phyloP scores from a whole-genome alignment of 129 eudicot genomes.

The Calendula officinalis region DNA sequence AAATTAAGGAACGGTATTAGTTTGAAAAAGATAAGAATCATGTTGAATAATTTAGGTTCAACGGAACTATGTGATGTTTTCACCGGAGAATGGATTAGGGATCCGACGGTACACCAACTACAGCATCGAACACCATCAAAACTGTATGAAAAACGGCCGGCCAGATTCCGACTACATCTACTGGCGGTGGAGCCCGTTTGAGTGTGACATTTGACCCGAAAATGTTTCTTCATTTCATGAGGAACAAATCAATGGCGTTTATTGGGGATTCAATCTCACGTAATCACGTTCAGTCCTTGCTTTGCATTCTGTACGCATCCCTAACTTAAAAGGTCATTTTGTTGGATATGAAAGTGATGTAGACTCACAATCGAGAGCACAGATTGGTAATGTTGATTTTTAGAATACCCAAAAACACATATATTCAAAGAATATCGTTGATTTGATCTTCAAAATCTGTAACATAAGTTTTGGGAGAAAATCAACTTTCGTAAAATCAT shows the following conservation, averaged over 20 bases:
- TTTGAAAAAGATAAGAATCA: too few species aligned
- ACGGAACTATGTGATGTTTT: conserved; percentile 54
- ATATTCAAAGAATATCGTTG: too few species aligned
- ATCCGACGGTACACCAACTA: conserved; percentile 55
- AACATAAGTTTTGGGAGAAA: too few species aligned
- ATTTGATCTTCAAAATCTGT: too few species aligned
- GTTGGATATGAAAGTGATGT: too few species aligned
- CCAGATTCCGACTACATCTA: conserved; percentile 61
- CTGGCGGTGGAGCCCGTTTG: conserved; percentile 85
- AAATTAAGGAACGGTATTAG: too few species aligned
- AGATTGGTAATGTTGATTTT: too few species aligned
- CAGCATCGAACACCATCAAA: conserved; percentile 72
- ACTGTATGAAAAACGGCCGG: conserved; percentile 81
- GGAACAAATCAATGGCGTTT: conserved; percentile 63
- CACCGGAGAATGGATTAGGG: conserved; percentile 67
- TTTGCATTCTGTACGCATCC: conserved; percentile 60
- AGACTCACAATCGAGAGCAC: too few species aligned
- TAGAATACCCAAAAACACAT: too few species aligned
- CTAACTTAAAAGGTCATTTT: neutral
- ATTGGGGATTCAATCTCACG: conserved; percentile 92
- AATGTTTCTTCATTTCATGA: conserved; percentile 54
- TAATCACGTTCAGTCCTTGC: conserved; percentile 85
- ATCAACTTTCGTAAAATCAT: too few species aligned
- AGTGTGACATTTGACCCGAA: conserved; percentile 48
- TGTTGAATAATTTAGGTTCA: conserved; percentile 18